Evolutionary conservation across 108 stramenopile species (phyloP).

Genomic region (Conticribra guillardii): DNA sequence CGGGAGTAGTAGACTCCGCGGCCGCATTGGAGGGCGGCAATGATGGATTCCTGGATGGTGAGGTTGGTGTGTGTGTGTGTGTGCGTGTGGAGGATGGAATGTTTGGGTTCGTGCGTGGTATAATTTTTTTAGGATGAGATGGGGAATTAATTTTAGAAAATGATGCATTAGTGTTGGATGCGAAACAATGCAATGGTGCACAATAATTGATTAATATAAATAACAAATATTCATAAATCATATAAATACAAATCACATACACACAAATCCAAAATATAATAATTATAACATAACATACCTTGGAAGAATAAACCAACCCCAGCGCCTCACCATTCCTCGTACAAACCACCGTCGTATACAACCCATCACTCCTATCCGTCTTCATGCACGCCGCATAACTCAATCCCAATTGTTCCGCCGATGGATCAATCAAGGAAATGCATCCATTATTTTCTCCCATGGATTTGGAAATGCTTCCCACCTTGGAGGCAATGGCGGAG

Average conservation of each 20-base stretch:
- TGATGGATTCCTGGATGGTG: slow-evolving; percentile 82
- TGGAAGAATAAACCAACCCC: slow-evolving; percentile 94
- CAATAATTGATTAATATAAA: too few relatives aligned
- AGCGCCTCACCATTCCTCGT: slow-evolving; percentile 82
- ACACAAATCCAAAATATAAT: slow-evolving; percentile 9
- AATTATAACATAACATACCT: slow-evolving; percentile 37
- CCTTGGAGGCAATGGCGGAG: slow-evolving; percentile 7
- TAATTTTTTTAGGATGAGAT: too few relatives aligned
- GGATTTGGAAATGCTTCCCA: slow-evolving; percentile 45
- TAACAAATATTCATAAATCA: too few relatives aligned
- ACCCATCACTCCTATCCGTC: slow-evolving; percentile 91
- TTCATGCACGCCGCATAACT: slow-evolving; percentile 73
- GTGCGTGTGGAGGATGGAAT: slow-evolving; percentile 7
- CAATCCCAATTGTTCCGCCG: slow-evolving; percentile 60
- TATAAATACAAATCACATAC: not conserved
- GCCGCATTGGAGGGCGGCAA: slow-evolving; percentile 84
- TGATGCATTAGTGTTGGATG: too few relatives aligned
- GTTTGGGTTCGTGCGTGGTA: too few relatives aligned
- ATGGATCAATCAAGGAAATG: slow-evolving; percentile 75
- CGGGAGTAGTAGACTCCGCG: slow-evolving; percentile 95
- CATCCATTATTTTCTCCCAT: slow-evolving; percentile 60
- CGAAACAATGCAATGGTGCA: too few relatives aligned
- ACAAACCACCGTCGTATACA: slow-evolving; percentile 95
- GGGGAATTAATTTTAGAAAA: too few relatives aligned
- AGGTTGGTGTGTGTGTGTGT: too few relatives aligned